Percentiles rank a stretch among this genome's conserved stretches.
Conservation (phyloP, 148 eudicot species). For the Vaccinium corymbosum region DNA sequence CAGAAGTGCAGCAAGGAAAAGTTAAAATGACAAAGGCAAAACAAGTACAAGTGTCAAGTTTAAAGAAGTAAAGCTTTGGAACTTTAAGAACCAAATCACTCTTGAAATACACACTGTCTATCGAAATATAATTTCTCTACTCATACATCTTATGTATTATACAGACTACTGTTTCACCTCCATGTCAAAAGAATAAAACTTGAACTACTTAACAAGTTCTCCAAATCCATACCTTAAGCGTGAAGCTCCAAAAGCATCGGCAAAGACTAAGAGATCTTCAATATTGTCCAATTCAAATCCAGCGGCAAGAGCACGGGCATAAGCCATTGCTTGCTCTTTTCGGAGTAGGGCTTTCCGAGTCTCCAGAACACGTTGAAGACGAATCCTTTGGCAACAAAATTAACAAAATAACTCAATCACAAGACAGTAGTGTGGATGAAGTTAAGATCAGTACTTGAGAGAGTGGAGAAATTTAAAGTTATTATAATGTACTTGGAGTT, state of each 20-base stretch:
- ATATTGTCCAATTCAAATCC: slow-evolving; percentile 49
- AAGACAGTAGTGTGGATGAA: background rate
- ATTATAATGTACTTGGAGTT: slow-evolving; percentile 40
- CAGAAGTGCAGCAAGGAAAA: background rate
- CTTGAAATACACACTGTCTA: background rate
- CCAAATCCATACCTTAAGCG: slow-evolving; percentile 36
- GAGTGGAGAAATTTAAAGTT: background rate
- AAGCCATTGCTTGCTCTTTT: slow-evolving; percentile 69
- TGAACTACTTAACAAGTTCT: background rate
- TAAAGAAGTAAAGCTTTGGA: background rate
- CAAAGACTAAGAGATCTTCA: slow-evolving; percentile 46
- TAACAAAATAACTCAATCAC: slow-evolving; percentile 16
- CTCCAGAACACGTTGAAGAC: slow-evolving; percentile 47
- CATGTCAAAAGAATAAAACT: background rate
- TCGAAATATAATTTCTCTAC: background rate
- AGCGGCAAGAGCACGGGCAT: slow-evolving; percentile 58
- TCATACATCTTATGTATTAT: background rate
- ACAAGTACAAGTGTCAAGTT: background rate
- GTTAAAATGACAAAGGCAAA: background rate
- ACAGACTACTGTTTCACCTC: background rate
- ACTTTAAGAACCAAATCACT: slow-evolving; percentile 1
- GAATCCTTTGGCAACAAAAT: slow-evolving; percentile 29
- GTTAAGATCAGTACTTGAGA: background rate
- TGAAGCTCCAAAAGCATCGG: slow-evolving; percentile 53
- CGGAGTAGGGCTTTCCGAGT: slow-evolving; percentile 47